Evolutionary conservation across 805 yeast species (phyloP), one percentile per base, ranked within the genome.

Genomic region (Candida morakotiae): DNA sequence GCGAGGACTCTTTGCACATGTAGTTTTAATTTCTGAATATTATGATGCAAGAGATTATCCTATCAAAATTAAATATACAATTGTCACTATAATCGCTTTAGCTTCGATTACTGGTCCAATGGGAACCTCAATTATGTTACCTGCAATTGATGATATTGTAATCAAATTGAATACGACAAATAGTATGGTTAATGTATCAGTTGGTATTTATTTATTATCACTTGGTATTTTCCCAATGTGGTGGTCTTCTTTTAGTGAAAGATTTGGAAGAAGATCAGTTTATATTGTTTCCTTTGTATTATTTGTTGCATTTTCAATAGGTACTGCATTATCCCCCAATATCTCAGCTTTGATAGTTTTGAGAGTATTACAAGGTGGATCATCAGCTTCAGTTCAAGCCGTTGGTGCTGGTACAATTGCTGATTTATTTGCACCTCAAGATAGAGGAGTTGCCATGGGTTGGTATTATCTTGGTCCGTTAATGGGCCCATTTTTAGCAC

Each of bases 351-450:
- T 87, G 33, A 83, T 86, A 45, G 78, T 75, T 1, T 73, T 87
- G 38, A 68, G 96, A 47, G 74, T 83, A 4, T 57, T 87, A 1
- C 68, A 83, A 30, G 95, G 95, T 37, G 95, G 87, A 0, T 75
- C 82, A 42, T 82, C 89, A 1, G 93, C 93, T 1, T 77, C 87
- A 28, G 95, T 87, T 0, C 95, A 87, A 55, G 76, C 89, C 14
- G 87, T 87, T 20, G 95, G 95, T 3, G 95, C 95, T 0, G 96
- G 95, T 2, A 84, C 95, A 1, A 80, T 87, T 14, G 73, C 85
- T 15, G 96, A 87, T 52, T 53, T 87, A 24, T 87, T 66, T 53
- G 62, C 71, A 3, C 79, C 81, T 6, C 74, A 77, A 23, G 75
- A 81, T 47, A 69, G 95, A 51, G 95, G 95, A 2, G 57, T 71